Conservation (phyloP, 2,329 filamentous ascomycete species). For the Calycina marina region DNA sequence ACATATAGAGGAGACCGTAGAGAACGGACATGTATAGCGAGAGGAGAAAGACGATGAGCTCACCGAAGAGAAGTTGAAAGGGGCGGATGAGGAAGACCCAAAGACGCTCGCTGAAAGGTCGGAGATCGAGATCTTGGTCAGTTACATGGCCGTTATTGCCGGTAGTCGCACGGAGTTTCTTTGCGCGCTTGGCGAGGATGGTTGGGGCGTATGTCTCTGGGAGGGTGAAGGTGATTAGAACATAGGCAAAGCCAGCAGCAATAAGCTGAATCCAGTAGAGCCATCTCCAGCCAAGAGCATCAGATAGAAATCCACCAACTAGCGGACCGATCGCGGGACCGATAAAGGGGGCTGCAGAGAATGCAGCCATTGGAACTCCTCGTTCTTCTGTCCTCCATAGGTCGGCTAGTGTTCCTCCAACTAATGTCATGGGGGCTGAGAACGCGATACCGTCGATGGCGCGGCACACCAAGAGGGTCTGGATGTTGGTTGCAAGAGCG, state of each 20-base stretch:
- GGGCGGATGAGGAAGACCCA: conserved; percentile 65
- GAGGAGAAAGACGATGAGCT: conserved; percentile 76
- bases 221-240: conserved; percentile 74
- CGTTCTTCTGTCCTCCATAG: conserved; percentile 75
- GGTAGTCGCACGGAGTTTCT: conserved; percentile 55
- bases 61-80: conserved; percentile 71
- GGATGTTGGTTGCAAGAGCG: conserved; percentile 62
- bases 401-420: conserved; percentile 70
- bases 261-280: conserved; percentile 82
- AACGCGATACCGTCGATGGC: conserved; percentile 73
- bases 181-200: conserved; percentile 55
- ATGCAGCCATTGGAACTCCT: conserved; percentile 76
- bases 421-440: conserved; percentile 74
- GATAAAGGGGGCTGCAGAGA: conserved; percentile 69
- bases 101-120: conserved; percentile 54
- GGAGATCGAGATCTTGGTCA: conserved; percentile 63
- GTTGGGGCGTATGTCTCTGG: conserved; percentile 79
- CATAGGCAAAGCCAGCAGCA: conserved; percentile 51
- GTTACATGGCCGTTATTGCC: conserved; percentile 57
- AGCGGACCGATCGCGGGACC: conserved; percentile 68
- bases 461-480: conserved; percentile 60
- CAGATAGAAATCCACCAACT: conserved; percentile 60
- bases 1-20: conserved; percentile 40
- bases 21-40: conserved; percentile 75
- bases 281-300: conserved; percentile 64